Conservation (phyloP, 768 basidiomycete genomes). For the Hypholoma sublateritium region DNA sequence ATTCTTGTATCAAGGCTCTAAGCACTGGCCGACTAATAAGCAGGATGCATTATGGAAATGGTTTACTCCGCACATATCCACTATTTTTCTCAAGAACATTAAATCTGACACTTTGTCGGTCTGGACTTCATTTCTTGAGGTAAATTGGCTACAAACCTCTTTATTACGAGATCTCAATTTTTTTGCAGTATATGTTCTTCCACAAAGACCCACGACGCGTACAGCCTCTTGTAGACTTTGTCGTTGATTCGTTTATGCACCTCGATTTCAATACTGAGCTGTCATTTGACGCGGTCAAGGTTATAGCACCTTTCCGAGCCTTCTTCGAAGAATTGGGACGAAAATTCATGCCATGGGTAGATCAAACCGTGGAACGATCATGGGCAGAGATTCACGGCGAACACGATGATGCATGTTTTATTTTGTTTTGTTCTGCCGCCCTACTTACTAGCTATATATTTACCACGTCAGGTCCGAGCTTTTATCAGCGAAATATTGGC, state of each 20-base stretch:
- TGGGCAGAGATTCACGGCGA: conserved; percentile 75
- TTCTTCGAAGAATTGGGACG: conserved; percentile 76
- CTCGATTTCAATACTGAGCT: conserved; percentile 82
- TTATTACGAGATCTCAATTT: conserved; percentile 4
- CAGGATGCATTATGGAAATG: conserved; percentile 77
- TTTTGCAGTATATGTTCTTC: conserved; percentile 66
- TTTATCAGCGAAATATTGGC: conserved; percentile 76
- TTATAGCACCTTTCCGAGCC: conserved; percentile 64
- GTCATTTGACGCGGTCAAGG: conserved; percentile 77
- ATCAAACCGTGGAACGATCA: conserved; percentile 61
- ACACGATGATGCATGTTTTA: conserved; percentile 67
- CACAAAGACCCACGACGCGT: conserved; percentile 82
- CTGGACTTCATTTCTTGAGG: conserved; percentile 81
- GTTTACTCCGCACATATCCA: conserved; percentile 67
- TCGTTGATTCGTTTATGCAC: conserved; percentile 59
- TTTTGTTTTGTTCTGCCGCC: neutral
- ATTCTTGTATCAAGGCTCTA: conserved; percentile 52
- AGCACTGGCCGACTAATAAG: conserved; percentile 81
- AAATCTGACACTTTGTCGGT: conserved; percentile 80
- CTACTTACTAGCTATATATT: conserved; percentile 5
- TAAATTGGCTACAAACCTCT: conserved; percentile 25
- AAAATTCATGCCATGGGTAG: conserved; percentile 80
- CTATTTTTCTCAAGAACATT: conserved; percentile 67
- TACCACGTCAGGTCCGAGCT: conserved; percentile 54
- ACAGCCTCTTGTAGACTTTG: conserved; percentile 74